Base-by-base conservation (phyloP, 768 basidiomycete species). In the Lentinula sp. region DNA sequence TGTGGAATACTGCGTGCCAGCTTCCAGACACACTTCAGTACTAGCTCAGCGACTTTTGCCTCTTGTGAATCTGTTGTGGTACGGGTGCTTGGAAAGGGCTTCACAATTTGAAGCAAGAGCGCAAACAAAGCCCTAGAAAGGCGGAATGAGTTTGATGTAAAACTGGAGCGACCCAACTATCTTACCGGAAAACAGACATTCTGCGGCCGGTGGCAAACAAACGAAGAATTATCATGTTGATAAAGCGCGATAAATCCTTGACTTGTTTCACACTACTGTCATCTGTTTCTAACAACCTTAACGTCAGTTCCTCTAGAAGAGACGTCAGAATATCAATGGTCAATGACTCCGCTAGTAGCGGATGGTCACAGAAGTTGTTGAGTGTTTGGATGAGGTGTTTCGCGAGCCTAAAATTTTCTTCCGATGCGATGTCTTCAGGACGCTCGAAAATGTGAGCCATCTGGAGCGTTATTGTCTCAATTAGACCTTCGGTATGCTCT, bases 371-470 rank as follows among this genome's bases (percentile, higher is more conserved):
- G 71, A 98, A 94, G 28, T 91, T 90, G 67, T 95, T 95, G 33
- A 98, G 83, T 0, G 95, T 95, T 72, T 98, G 95, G 64, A 98
- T 96, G 57, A 98, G 84, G 72, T 98, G 97, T 73, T 99, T 99
- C 51, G 95, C 93, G 8, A 99, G 79, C 43, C 97, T 85, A 76
- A 97, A 95, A 67, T 93, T 93, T 64, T 90, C 87, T 16, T 88
- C 86, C 13, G 84, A 76, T 23, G 85, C 73, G 42, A 95, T 76
- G 57, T 91, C 86, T 33, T 90, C 85, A 1, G 87, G 87, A 51
- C 84, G 83, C 56, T 94, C 91, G 69, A 98, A 98, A 18, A 94
- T 86, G 70, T 93, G 91, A 9, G 90, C 84, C 91, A 96, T 93
- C 68, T 95, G 91, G 28, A 91, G 79, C 3, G 91, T 90, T 67